phyloP scores from a whole-genome alignment of 2,329 filamentous ascomycete genomes.

The Chaetothyriales sp. region DNA sequence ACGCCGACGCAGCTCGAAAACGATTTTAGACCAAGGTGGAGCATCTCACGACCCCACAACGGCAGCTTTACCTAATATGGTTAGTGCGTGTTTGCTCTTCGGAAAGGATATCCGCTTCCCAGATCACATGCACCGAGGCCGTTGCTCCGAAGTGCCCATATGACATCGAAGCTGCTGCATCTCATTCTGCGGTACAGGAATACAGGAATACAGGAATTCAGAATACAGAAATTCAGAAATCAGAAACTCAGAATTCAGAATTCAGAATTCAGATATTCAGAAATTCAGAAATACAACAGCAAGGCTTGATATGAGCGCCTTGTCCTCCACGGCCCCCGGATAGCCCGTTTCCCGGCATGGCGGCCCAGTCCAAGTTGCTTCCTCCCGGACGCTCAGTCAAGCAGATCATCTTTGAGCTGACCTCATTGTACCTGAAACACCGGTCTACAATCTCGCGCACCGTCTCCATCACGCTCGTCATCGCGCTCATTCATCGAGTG shows the following conservation, averaged over 20 bases:
- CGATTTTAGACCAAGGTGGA: not conserved
- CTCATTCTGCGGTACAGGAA: too few relatives aligned
- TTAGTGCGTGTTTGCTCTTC: not conserved
- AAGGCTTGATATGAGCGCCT: not conserved
- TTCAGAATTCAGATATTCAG: too few relatives aligned
- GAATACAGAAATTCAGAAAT: too few relatives aligned
- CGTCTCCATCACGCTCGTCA: conserved; percentile 68
- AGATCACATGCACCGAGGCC: not conserved
- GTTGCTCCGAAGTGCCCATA: not conserved
- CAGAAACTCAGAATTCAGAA: too few relatives aligned
- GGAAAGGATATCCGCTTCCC: not conserved
- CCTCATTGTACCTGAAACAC: conserved; percentile 61
- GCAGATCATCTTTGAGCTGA: conserved; percentile 51
- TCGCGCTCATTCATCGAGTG: conserved; percentile 72
- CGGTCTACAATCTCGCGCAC: conserved; percentile 70
- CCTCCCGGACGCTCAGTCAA: conserved; percentile 49
- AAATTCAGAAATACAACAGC: not conserved
- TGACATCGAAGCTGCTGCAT: not conserved
- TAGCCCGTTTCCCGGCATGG: conserved; percentile 39
- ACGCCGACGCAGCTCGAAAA: not conserved
- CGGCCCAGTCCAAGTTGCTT: conserved; percentile 58
- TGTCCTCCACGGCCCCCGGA: not conserved
- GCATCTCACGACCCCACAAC: not conserved
- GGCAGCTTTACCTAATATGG: not conserved
- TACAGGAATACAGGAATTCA: too few relatives aligned